Percentiles rank a stretch among this genome's conserved stretches.
These are phyloP conservation scores for Leccinum truebloodii DNA, from an alignment of 768 basidiomycete species.

Conservation along the genomic window DNA sequence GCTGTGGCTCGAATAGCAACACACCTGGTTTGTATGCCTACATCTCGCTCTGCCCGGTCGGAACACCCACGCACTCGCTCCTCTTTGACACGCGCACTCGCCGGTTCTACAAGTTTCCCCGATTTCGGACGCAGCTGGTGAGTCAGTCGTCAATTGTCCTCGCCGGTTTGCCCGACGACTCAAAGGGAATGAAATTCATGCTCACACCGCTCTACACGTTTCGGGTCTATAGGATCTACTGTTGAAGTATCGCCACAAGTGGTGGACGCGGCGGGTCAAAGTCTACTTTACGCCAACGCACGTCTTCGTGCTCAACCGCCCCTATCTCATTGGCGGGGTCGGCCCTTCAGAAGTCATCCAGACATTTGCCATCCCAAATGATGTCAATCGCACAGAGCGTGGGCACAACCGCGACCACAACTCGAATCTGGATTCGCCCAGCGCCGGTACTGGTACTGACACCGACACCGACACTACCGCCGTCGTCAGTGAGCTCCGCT, in stretches of 20 bases:
- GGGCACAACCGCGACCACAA: neutral
- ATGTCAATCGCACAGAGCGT: too few relatives aligned
- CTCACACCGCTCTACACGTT: too few relatives aligned
- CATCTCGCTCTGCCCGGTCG: conserved; percentile 11
- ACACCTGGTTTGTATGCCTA: conserved; percentile 12
- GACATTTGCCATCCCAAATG: conserved; percentile 16
- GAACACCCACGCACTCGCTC: conserved; percentile 9
- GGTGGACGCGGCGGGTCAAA: conserved; percentile 16
- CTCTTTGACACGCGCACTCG: conserved; percentile 15
- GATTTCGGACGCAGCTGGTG: conserved; percentile 13
- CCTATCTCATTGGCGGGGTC: conserved; percentile 10
- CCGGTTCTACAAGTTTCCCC: conserved; percentile 24
- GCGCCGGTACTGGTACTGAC: neutral
- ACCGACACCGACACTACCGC: neutral
- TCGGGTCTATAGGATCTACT: conserved; percentile 14
- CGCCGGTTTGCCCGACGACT: too few relatives aligned
- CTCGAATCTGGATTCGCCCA: neutral
- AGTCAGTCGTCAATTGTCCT: neutral
- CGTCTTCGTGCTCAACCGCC: conserved; percentile 14
- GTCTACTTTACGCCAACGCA: conserved; percentile 14
- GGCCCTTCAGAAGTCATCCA: conserved; percentile 17
- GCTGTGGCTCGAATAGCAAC: neutral
- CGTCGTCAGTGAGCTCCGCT: conserved; percentile 17
- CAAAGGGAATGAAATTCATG: too few relatives aligned
- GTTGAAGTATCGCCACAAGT: conserved; percentile 3